Evolutionary conservation across 164 flowering plant genomes (phyloP).

Genomic region (Annona squamosa): DNA sequence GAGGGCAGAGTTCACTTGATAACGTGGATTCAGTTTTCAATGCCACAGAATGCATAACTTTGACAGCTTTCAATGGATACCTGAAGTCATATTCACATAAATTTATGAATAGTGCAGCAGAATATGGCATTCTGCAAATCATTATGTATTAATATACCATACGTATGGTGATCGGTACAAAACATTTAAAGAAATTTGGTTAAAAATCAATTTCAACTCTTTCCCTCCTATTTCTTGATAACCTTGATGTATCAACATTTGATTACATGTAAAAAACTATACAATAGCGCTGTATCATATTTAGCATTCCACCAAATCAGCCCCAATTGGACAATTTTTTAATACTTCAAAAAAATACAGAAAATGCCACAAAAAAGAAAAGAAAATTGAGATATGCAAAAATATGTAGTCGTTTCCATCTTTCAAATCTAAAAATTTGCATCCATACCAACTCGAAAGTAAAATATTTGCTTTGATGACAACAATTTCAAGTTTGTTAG

Average conservation of each 20-base stretch:
- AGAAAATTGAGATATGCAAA: too few relatives aligned
- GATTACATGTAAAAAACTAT: too few relatives aligned
- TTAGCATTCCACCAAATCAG: too few relatives aligned
- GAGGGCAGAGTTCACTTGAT: slow-evolving; percentile 31
- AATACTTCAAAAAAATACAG: too few relatives aligned
- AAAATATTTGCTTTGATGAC: too few relatives aligned
- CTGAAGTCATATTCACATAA: slow-evolving; percentile 21
- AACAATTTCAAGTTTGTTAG: too few relatives aligned
- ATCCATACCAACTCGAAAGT: too few relatives aligned
- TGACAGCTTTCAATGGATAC: slow-evolving; percentile 92
- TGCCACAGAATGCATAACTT: slow-evolving; percentile 95
- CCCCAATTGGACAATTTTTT: too few relatives aligned
- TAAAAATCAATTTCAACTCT: neutral
- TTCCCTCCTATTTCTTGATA: neutral
- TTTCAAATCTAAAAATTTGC: too few relatives aligned
- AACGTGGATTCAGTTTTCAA: slow-evolving; percentile 75
- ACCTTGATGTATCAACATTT: neutral
- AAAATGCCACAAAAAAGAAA: too few relatives aligned
- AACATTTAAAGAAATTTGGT: neutral
- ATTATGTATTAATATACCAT: neutral
- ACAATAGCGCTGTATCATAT: too few relatives aligned
- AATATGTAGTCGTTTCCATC: too few relatives aligned
- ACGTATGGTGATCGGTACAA: neutral
- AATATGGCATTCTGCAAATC: neutral
- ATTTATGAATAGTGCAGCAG: neutral